Evolutionary conservation across 1,139 yeast genomes (phyloP), one percentile per base, ranked within the genome.

Genomic region (Blastobotrys apis): DNA sequence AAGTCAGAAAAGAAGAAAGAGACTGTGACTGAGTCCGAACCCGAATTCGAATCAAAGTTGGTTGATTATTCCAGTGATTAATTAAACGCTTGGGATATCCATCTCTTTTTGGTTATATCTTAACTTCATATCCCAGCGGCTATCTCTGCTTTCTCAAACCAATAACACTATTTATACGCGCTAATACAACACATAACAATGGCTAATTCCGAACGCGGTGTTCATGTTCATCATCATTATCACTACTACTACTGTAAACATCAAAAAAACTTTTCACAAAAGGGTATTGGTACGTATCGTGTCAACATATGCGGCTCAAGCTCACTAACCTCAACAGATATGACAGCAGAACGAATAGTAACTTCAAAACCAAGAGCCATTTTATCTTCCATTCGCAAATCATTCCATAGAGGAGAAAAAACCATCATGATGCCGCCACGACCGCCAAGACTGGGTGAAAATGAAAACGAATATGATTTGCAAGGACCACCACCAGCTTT

Each of bases 201-300:
- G 10, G 26, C 6, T 6, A 37, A 17, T 26, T 8, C 26, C 6
- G 39, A n/a, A n/a, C n/a, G 22, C 12, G 40, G 37, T 22, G 42
- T 39, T 5, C 37, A 39, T 21, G 47, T 44, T 3, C 47, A 44
- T 39, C 42, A 44, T 30, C 47, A 44, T 19, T 39, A 44, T n/a
- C 47, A 44, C 15, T 44, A 39, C 35, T 44, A 44, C 25, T 44
- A 44, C 26, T 44, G 47, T 29, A 35, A 33, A 3, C 40, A 37
- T 27, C 37, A 44, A 20, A 35, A 36, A 26, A 33, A 39, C 29
- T 44, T 37, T 27, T 23, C 33, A 19, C 46, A 39, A 23, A 27
- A 25, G 17, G 35, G 23, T 33, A 31, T 30, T 22, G 41, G 39
- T 33, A 39, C 17, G 41, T 10, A 25, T 25, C 15, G 10, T 10